phyloP scores from a whole-genome alignment of 257 asterid genomes.

The Rauvolfia tetraphylla region DNA sequence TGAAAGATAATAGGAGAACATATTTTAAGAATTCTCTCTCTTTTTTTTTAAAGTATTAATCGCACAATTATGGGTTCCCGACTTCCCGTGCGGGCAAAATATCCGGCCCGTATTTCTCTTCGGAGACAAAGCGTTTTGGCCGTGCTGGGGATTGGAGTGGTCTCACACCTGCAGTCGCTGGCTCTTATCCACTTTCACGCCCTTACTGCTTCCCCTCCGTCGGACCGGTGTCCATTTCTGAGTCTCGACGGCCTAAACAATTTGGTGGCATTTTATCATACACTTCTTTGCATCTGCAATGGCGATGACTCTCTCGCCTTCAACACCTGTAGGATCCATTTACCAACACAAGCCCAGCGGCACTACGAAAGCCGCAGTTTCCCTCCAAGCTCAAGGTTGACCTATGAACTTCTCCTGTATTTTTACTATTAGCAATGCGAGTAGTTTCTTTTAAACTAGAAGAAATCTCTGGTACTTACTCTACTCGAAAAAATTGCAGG shows the following conservation, averaged over 20 bases:
- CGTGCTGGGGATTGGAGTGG: neutral
- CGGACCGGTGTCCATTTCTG: neutral
- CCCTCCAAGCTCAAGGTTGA: conserved; percentile 32
- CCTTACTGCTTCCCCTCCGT: neutral
- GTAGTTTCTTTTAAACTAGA: neutral
- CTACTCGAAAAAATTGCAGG: conserved; percentile 38
- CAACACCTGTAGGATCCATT: conserved; percentile 49
- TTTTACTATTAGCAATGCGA: neutral
- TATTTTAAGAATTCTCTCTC: too few species aligned
- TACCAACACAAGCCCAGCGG: conserved; percentile 36
- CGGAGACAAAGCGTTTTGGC: neutral
- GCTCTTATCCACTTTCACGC: neutral
- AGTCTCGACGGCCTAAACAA: neutral
- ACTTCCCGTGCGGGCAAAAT: conserved; percentile 1
- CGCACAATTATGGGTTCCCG: neutral
- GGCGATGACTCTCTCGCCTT: conserved; percentile 64
- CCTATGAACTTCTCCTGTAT: neutral
- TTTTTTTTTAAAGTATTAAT: too few species aligned
- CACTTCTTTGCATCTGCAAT: conserved; percentile 21
- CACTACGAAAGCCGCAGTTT: conserved; percentile 37
- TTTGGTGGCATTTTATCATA: conserved; percentile 15
- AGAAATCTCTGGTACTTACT: neutral
- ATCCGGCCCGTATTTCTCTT: neutral
- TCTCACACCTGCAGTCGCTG: neutral
- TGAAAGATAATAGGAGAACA: too few species aligned